Evolutionary conservation across 2,329 filamentous ascomycete species (phyloP).

Genomic region (Penicillium corylophilum): DNA sequence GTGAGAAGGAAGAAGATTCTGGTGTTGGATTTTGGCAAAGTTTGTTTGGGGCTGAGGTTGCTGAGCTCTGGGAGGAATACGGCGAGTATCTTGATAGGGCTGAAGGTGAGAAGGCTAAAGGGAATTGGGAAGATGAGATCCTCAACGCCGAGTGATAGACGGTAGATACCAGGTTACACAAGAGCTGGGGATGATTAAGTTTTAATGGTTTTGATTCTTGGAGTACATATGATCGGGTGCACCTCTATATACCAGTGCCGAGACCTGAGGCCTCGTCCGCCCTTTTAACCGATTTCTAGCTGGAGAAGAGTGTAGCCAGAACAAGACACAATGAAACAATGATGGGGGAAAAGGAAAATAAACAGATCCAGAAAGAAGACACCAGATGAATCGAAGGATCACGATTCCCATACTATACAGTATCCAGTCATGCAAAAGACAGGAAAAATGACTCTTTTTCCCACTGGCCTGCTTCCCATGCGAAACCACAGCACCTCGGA

Average conservation of each 20-base stretch:
- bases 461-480: slow-evolving; percentile 25
- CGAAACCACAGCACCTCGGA: slow-evolving; percentile 26
- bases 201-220: slow-evolving; percentile 17
- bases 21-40: slow-evolving; percentile 34
- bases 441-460: slow-evolving; percentile 20
- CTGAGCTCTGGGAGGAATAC: slow-evolving; percentile 75
- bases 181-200: neutral
- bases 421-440: slow-evolving; percentile 34
- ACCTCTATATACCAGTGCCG: slow-evolving; percentile 19
- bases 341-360: slow-evolving; percentile 1
- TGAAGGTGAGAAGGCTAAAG: slow-evolving; percentile 3
- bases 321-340: slow-evolving; percentile 11
- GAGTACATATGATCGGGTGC: slow-evolving; percentile 21
- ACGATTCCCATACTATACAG: slow-evolving; percentile 42
- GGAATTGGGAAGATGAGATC: slow-evolving; percentile 31
- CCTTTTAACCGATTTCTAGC: slow-evolving; percentile 18
- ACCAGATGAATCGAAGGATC: slow-evolving; percentile 34
- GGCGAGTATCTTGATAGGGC: slow-evolving; percentile 46
- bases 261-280: slow-evolving; percentile 8
- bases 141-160: slow-evolving; percentile 17
- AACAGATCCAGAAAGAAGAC: slow-evolving; percentile 28
- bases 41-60: slow-evolving; percentile 65
- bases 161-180: neutral
- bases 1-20: slow-evolving; percentile 4
- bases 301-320: slow-evolving; percentile 14